Conservation (phyloP, 257 asterid species). For the Penstemon barbatus region DNA sequence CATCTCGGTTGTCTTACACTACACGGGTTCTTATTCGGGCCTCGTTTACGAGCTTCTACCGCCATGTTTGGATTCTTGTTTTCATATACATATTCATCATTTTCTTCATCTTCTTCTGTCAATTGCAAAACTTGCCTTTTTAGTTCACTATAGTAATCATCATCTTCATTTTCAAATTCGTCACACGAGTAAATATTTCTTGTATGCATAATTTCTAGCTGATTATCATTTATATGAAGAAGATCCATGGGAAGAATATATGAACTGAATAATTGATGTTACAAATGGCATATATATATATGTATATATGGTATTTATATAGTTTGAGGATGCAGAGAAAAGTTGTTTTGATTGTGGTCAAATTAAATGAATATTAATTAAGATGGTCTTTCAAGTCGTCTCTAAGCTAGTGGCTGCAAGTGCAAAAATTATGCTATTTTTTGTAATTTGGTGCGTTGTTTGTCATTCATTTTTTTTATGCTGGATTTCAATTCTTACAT, state of each 20-base stretch:
- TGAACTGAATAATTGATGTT: conserved; percentile 11
- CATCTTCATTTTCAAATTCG: conserved; percentile 53
- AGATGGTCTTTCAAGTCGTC: conserved; percentile 29
- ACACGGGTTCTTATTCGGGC: background rate
- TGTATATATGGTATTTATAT: conserved; percentile 20
- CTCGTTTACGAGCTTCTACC: conserved; percentile 10
- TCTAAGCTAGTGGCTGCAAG: conserved; percentile 36
- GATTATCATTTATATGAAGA: conserved; percentile 13
- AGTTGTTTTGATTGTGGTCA: conserved; percentile 43
- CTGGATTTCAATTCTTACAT: conserved; percentile 19
- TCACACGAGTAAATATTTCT: conserved; percentile 28
- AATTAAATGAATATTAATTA: conserved; percentile 29
- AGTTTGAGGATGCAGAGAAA: conserved; percentile 5
- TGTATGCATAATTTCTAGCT: conserved; percentile 23
- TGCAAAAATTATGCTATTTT: conserved; percentile 43
- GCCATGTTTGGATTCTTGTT: conserved; percentile 9
- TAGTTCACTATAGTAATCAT: conserved; percentile 55
- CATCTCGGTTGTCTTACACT: conserved; percentile 4
- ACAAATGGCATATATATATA: background rate
- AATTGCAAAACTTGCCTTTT: conserved; percentile 49
- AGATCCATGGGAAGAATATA: conserved; percentile 37
- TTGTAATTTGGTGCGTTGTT: conserved; percentile 32
- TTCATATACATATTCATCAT: conserved; percentile 12
- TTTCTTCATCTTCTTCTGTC: conserved; percentile 57
- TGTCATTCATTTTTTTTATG: too few relatives aligned